Evolutionary conservation across 345 rosid species (phyloP), one percentile per base, ranked within the genome.

Genomic region (Reutealis trisperma): DNA sequence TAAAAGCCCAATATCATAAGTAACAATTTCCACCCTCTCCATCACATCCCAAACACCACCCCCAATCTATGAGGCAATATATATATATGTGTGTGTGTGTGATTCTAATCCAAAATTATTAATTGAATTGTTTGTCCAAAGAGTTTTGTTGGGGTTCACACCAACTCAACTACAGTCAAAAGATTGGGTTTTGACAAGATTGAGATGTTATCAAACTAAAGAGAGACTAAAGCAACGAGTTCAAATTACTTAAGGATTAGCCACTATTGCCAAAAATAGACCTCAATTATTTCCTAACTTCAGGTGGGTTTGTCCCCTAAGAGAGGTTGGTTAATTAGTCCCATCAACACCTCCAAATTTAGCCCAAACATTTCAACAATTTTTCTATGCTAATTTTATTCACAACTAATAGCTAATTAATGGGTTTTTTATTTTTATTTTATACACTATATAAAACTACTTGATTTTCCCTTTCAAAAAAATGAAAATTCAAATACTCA

Each of bases 291-390:
- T 55, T 67, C 57, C 4, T 19, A 42, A n/a, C 57, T 75, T 80
- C 85, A 84, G 71, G 86, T 87, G 87, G 85, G 79, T 47, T 67
- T 87, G 89, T 84, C 86, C 42, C 77, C 72, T 24, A 12, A 9
- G 14, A 49, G 87, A 79, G 64, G 85, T 84, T 87, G 78, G 75
- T 77, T 58, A 37, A 37, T 37, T 37, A 32, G 89, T 87, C 89
- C 83, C 65, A 58, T 84, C 84, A 64, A 47, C 1, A 59, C 2
- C 57, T 62, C 70, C 75, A 49, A 66, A 70, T 76, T 37, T 45
- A 51, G 66, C 74, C 72, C 71, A 25, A 41, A 60, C 73, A 78
- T 71, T 34, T 79, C 62, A 52, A 44, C 44, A 57, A 37, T 21
- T 70, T 21, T 70, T 75, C 70, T 8, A 32, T n/a, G 11, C 47